Percentiles rank a stretch among this genome's conserved stretches.
These are phyloP conservation scores for Fusarium luffae DNA, from an alignment of 2,329 filamentous ascomycete genomes.

Conservation along the genomic window DNA sequence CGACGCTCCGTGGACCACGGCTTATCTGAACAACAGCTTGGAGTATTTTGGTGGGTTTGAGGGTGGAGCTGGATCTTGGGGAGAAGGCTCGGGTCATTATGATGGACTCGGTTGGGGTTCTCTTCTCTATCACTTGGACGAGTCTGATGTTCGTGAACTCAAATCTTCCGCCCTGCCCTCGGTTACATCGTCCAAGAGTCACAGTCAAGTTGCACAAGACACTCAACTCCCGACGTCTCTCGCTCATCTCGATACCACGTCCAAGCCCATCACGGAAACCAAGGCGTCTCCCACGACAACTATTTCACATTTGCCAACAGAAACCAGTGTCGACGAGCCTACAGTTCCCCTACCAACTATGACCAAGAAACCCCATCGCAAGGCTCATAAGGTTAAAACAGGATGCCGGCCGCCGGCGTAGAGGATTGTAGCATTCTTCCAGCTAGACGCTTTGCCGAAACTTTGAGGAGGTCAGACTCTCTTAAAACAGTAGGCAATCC, in stretches of 20 bases:
- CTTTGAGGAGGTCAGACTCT: accelerated
- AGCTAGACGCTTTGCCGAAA: accelerated
- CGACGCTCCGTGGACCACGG: conserved; percentile 27
- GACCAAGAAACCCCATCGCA: background rate
- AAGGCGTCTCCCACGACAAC: background rate
- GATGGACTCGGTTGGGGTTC: conserved; percentile 10
- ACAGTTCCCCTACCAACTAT: background rate
- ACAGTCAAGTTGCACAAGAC: background rate
- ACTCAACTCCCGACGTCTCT: background rate
- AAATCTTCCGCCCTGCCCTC: background rate
- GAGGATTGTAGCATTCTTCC: background rate
- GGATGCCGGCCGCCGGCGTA: background rate
- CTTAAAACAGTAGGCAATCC: accelerated
- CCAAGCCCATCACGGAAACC: background rate
- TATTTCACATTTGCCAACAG: background rate
- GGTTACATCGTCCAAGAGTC: background rate
- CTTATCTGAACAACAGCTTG: conserved; percentile 13
- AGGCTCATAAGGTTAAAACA: background rate
- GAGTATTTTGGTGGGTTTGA: background rate
- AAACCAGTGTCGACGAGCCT: accelerated
- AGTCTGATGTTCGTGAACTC: background rate
- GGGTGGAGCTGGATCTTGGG: background rate
- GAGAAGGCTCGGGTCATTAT: background rate
- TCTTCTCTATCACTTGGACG: background rate
- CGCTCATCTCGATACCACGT: background rate